Evolutionary conservation across 2,329 filamentous ascomycete genomes (phyloP).

Genomic region (Ceratocystis cubensis): DNA sequence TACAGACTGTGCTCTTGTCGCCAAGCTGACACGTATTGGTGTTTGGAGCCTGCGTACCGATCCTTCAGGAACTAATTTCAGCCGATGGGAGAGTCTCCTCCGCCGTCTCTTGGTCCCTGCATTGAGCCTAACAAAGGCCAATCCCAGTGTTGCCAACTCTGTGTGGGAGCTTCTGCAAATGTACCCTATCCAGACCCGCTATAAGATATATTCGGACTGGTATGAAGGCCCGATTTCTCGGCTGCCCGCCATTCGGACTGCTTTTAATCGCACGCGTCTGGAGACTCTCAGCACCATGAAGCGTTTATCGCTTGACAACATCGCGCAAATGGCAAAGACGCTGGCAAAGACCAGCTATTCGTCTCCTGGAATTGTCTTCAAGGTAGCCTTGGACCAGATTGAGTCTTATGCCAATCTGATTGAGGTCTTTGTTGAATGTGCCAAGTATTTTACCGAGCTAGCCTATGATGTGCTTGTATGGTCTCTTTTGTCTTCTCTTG

Average conservation of each 20-base stretch:
- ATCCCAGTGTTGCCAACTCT: constrained; percentile 72
- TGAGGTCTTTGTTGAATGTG: constrained; percentile 86
- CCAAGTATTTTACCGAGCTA: constrained; percentile 81
- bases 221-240: constrained; percentile 67
- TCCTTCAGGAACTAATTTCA: constrained; percentile 52
- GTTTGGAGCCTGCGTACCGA: constrained; percentile 61
- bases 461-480: constrained; percentile 90
- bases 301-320: constrained; percentile 75
- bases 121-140: constrained; percentile 72
- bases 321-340: constrained; percentile 71
- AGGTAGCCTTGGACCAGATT: constrained; percentile 76
- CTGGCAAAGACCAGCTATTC: constrained; percentile 87
- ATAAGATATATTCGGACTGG: constrained; percentile 89
- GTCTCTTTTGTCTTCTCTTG: constrained; percentile 67
- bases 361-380: constrained; percentile 83
- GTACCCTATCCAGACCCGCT: constrained; percentile 65
- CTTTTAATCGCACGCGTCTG: constrained; percentile 61
- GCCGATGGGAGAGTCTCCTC: constrained; percentile 74
- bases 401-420: constrained; percentile 93
- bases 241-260: constrained; percentile 61
- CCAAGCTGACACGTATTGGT: constrained; percentile 78
- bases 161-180: constrained; percentile 71
- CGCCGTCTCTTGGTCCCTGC: constrained; percentile 77
- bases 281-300: constrained; percentile 83
- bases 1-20: constrained; percentile 62